Evolutionary conservation across 345 rosid genomes (phyloP).

Genomic region (Linum tenue): DNA sequence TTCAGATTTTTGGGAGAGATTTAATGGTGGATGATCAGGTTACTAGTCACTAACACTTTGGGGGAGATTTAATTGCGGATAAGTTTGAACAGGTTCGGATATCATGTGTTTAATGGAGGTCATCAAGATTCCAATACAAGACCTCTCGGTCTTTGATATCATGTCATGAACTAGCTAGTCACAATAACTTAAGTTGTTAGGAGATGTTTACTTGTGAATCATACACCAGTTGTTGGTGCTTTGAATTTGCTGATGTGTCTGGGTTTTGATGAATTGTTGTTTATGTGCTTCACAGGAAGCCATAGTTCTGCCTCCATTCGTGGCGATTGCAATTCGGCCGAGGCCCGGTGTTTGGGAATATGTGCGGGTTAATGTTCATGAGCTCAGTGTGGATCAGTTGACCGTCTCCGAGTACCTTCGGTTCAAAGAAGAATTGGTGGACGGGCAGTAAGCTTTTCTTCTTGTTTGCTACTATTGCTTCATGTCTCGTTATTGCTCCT

Average conservation of each 20-base stretch:
- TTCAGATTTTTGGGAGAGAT: too few relatives aligned
- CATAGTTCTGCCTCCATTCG: conserved; percentile 82
- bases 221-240: background rate
- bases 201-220: too few relatives aligned
- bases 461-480: conserved; percentile 1
- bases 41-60: too few relatives aligned
- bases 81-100: too few relatives aligned
- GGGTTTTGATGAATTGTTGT: background rate
- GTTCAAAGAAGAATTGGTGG: conserved; percentile 87
- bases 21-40: too few relatives aligned
- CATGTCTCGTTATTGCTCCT: background rate
- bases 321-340: conserved; percentile 88
- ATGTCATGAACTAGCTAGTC: too few relatives aligned
- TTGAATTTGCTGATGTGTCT: background rate
- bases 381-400: conserved; percentile 81
- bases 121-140: too few relatives aligned
- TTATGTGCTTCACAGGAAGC: conserved; percentile 58
- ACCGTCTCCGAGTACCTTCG: conserved; percentile 69
- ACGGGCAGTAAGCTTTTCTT: conserved; percentile 47
- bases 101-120: too few relatives aligned
- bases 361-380: conserved; percentile 74
- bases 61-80: too few relatives aligned
- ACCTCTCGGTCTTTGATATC: too few relatives aligned
- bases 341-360: conserved; percentile 99
- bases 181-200: background rate